Evolutionary conservation across 345 rosid species (phyloP), one percentile per base, ranked within the genome.

Genomic region (Bruguiera gymnorhiza): DNA sequence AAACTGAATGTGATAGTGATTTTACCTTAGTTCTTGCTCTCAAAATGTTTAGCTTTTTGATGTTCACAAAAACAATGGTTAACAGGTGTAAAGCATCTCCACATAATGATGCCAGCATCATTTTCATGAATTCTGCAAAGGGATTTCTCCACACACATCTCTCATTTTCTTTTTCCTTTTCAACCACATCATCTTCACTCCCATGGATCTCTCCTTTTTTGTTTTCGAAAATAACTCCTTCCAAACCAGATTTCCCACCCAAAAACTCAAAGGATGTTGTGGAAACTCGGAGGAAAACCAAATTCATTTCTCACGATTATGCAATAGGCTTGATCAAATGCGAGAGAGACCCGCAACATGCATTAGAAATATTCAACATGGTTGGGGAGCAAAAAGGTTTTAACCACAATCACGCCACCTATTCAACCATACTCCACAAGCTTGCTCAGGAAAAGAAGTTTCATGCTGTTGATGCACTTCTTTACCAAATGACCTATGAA

Each of bases 371-470:
- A 65, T 94, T 94, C 82, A 89, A 94, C 80, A 79, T 24, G 81
- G 90, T 75, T 6, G 83, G 87, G 0, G 76, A 75, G 67, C 97
- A 94, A 61, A 88, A 84, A 70, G 93, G 96, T 43, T 91, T 94
- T 67, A 85, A 67, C 82, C 96, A 91, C 73, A 94, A 91, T 79
- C 88, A 83, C 64, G 89, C 89, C 34, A 94, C 98, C 63, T 91
- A 87, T 69, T 86, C 92, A 2, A 78, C 82, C 37, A 74, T 94
- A 24, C 73, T 91, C 39, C 80, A 88, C 75, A 92, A 86, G 77
- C 97, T 92, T 70, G 86, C 83, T 4, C 80, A 68, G 60, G 87
- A 80, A 15, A 91, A 84, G 85, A 89, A 90, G 79, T 86, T 91
- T 64, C 66, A 83, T 75, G 96, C 92, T 7, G 85, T 95, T 59